These are phyloP conservation scores for Phlegmacium glaucopus DNA, from an alignment of 768 basidiomycete species.

Conservation along the genomic window DNA sequence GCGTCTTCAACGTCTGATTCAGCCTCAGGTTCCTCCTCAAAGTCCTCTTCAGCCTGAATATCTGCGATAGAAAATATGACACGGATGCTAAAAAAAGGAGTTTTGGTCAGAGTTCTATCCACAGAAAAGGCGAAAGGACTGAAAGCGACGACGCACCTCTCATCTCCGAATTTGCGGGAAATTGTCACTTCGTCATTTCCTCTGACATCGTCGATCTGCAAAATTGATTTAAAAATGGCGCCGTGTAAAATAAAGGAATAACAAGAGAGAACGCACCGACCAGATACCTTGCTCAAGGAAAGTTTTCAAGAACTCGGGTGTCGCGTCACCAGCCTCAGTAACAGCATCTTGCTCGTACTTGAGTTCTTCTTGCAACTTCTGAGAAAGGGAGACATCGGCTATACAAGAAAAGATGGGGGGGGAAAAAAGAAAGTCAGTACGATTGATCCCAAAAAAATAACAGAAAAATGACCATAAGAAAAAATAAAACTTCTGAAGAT, in stretches of 20 bases:
- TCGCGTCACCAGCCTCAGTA: too few species aligned
- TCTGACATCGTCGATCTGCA: too few species aligned
- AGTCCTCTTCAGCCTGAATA: slow-evolving; percentile 49
- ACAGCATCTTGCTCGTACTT: too few species aligned
- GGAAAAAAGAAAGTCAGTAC: not conserved
- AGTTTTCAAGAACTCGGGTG: slow-evolving; percentile 73
- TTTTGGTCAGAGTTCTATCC: not conserved
- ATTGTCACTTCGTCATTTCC: slow-evolving; percentile 83
- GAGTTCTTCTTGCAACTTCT: slow-evolving; percentile 80
- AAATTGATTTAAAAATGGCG: too few species aligned
- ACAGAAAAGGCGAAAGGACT: too few species aligned
- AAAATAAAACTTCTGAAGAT: too few species aligned
- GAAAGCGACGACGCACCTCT: slow-evolving; percentile 68
- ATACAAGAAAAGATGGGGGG: too few species aligned
- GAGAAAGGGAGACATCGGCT: slow-evolving; percentile 75
- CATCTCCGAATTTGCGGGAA: slow-evolving; percentile 85
- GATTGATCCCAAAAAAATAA: too few species aligned
- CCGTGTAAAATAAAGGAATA: slow-evolving; percentile 2
- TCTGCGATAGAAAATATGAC: slow-evolving; percentile 93
- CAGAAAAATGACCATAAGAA: too few species aligned
- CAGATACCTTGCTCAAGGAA: slow-evolving; percentile 77
- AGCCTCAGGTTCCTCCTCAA: slow-evolving; percentile 24
- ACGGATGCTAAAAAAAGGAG: slow-evolving; percentile 66
- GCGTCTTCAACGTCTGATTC: slow-evolving; percentile 22
- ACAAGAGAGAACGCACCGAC: slow-evolving; percentile 58